Evolutionary conservation across 2,329 filamentous ascomycete species (phyloP).

Genomic region (Calonectria henricotiae): DNA sequence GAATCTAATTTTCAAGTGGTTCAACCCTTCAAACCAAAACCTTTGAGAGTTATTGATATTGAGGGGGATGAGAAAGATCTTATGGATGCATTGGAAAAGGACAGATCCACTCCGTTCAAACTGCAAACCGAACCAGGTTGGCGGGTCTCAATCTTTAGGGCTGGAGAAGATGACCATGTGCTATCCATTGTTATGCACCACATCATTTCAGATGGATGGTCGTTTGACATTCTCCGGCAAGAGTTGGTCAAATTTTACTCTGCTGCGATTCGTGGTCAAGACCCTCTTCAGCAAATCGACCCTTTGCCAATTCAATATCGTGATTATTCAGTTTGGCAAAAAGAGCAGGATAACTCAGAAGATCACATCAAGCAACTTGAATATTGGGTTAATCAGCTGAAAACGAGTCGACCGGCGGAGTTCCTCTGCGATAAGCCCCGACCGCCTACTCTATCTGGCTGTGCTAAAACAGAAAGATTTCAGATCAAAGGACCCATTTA

Average conservation of each 20-base stretch:
- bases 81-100: not conserved
- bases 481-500: not conserved
- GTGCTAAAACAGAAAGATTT: not conserved
- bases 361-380: not conserved
- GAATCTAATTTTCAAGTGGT: not conserved
- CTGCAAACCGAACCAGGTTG: not conserved
- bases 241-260: not conserved
- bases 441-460: not conserved
- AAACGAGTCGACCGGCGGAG: not conserved
- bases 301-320: not conserved
- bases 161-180: not conserved
- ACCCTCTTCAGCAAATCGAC: not conserved
- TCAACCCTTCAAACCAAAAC: not conserved
- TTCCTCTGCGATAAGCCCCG: not conserved
- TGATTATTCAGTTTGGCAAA: not conserved
- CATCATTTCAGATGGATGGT: conserved; percentile 1
- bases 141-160: not conserved
- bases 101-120: not conserved
- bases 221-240: not conserved
- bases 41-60: not conserved
- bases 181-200: not conserved
- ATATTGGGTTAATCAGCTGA: not conserved
- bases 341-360: conserved; percentile 1
- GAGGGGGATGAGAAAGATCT: not conserved
- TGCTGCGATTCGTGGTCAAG: not conserved